These are phyloP conservation scores for Zopfia rhizophila DNA, from an alignment of 2,329 filamentous ascomycete genomes.

Conservation along the genomic window DNA sequence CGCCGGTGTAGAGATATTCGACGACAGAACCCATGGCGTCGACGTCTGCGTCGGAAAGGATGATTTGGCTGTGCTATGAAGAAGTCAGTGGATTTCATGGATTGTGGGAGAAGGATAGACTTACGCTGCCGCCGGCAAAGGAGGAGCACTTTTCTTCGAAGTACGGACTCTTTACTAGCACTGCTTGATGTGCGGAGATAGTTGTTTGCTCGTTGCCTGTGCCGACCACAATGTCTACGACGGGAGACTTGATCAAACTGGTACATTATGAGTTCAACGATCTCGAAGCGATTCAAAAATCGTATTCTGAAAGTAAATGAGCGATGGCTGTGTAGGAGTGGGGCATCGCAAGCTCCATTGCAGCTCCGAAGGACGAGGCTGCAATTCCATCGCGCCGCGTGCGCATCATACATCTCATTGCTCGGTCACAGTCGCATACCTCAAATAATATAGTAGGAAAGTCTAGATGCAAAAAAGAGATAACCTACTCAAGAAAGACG, in stretches of 20 bases:
- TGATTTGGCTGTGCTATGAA: conserved; percentile 70
- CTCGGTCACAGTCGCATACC: conserved; percentile 9
- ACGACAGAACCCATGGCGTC: conserved; percentile 82
- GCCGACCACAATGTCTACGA: conserved; percentile 58
- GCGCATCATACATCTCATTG: neutral
- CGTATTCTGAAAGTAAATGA: no score
- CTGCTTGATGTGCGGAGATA: conserved; percentile 81
- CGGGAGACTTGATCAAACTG: conserved; percentile 61
- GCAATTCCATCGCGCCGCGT: no score
- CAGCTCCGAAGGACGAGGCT: no score
- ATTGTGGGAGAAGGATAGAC: conserved; percentile 42
- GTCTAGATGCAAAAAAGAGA: neutral
- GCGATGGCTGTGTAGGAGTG: no score
- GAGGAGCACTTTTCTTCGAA: conserved; percentile 72
- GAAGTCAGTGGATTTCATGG: conserved; percentile 1
- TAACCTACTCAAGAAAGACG: conserved; percentile 58
- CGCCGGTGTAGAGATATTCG: conserved; percentile 84
- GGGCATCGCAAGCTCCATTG: no score
- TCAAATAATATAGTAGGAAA: neutral
- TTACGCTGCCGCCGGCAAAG: conserved; percentile 71
- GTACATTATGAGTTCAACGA: neutral
- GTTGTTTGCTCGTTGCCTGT: conserved; percentile 67
- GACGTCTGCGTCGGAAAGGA: conserved; percentile 73
- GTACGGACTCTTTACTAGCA: conserved; percentile 79
- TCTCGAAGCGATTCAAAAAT: no score